These are phyloP conservation scores for Aspergillus carlsbadensis DNA, from an alignment of 495 filamentous ascomycete species.

Conservation along the genomic window DNA sequence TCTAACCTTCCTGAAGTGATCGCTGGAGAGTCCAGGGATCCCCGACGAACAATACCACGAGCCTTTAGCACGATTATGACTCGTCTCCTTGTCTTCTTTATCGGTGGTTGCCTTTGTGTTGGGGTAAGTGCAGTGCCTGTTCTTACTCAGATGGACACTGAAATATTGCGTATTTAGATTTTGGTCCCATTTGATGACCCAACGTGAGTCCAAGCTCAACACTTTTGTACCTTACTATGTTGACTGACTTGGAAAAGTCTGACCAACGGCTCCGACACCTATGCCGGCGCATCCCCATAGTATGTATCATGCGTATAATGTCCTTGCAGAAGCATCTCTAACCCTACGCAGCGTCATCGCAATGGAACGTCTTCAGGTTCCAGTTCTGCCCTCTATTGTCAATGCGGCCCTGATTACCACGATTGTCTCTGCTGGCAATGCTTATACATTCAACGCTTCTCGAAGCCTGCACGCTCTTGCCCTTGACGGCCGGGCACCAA, in stretches of 20 bases:
- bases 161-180: not conserved
- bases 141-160: not conserved
- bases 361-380: conserved; percentile 1
- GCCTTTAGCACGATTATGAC: not conserved
- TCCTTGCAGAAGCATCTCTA: not conserved
- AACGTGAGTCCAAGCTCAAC: not conserved
- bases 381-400: not conserved
- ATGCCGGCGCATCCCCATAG: conserved; percentile 4
- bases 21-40: not conserved
- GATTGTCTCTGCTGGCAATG: not conserved
- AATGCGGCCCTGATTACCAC: not conserved
- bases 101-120: conserved; percentile 1
- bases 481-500: not conserved
- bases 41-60: not conserved
- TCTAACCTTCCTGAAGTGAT: not conserved
- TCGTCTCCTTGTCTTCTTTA: not conserved
- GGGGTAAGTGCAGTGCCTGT: not conserved
- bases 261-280: not conserved
- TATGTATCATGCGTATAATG: not conserved
- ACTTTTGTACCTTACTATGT: not conserved
- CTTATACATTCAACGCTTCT: not conserved
- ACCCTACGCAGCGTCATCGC: not conserved
- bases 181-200: not conserved
- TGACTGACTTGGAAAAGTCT: not conserved
- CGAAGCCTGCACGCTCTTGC: not conserved